Evolutionary conservation across 108 stramenopile species (phyloP).

Genomic region (Pseudonitzschia multiseries): DNA sequence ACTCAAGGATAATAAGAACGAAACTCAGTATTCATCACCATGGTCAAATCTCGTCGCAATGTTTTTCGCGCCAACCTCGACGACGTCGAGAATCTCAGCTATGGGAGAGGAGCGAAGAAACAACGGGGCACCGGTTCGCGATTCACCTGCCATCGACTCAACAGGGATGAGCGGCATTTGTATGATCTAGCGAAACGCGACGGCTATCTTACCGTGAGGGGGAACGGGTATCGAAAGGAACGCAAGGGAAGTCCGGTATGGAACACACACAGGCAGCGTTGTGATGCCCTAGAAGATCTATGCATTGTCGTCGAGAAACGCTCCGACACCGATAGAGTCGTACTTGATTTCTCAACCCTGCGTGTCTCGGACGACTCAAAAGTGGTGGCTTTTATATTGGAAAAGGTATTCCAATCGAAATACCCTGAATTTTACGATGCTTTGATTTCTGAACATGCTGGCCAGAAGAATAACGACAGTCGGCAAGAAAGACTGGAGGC

Average conservation of each 20-base stretch:
- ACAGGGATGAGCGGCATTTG: background rate
- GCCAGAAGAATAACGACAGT: background rate
- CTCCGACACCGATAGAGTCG: background rate
- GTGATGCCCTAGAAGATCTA: slow-evolving; percentile 1
- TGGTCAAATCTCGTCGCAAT: background rate
- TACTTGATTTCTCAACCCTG: slow-evolving; percentile 3
- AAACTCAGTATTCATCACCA: background rate
- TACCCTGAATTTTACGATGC: background rate
- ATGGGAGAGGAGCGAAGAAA: slow-evolving; percentile 6
- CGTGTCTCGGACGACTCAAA: background rate
- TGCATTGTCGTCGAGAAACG: slow-evolving; percentile 14
- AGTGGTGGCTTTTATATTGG: background rate
- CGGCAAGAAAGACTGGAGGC: background rate
- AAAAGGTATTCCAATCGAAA: background rate
- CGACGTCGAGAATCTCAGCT: slow-evolving; percentile 13
- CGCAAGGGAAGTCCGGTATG: slow-evolving; percentile 11
- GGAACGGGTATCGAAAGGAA: slow-evolving; percentile 10
- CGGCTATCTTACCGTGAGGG: background rate
- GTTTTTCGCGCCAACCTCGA: slow-evolving; percentile 4
- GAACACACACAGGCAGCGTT: slow-evolving; percentile 6
- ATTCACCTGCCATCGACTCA: slow-evolving; percentile 1
- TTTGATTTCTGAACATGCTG: background rate
- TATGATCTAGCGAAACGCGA: background rate
- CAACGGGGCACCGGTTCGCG: background rate
- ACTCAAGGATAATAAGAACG: too few relatives aligned